phyloP scores from a whole-genome alignment of 345 rosid species.

The Durio zibethinus region DNA sequence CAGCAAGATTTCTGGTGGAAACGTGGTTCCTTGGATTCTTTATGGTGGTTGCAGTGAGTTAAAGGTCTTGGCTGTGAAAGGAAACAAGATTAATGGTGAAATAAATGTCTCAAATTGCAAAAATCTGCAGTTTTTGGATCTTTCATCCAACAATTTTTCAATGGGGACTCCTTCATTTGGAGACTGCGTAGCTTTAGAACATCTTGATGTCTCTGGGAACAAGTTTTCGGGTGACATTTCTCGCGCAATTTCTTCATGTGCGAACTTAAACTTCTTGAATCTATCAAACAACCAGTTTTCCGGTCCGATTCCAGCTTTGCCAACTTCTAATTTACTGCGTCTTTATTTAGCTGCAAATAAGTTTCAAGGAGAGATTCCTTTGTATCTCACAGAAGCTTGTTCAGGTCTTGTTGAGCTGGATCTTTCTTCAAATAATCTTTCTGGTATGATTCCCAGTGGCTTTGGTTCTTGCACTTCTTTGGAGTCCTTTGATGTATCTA shows the following conservation, averaged over 20 bases:
- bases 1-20: constrained; percentile 49
- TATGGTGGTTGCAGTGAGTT: constrained; percentile 59
- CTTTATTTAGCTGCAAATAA: constrained; percentile 50
- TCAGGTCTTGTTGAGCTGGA: constrained; percentile 63
- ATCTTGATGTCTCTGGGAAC: constrained; percentile 78
- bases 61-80: constrained; percentile 46
- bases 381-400: constrained; percentile 58
- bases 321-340: constrained; percentile 44
- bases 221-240: constrained; percentile 60
- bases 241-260: constrained; percentile 50
- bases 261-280: constrained; percentile 57
- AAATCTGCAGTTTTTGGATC: constrained; percentile 56
- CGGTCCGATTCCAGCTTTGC: constrained; percentile 62
- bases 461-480: constrained; percentile 57
- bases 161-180: constrained; percentile 49
- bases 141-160: constrained; percentile 77
- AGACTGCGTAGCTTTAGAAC: constrained; percentile 56
- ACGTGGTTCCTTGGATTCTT: constrained; percentile 50
- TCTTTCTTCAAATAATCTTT: constrained; percentile 67
- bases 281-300: constrained; percentile 58
- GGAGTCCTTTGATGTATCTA: constrained; percentile 54
- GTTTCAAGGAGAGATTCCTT: constrained; percentile 72
- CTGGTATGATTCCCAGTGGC: constrained; percentile 64
- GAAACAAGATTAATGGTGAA: constrained; percentile 68
- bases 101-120: constrained; percentile 60